Evolutionary conservation across 2,329 filamentous ascomycete species (phyloP), one percentile per base, ranked within the genome.

Genomic region (Aspergillus novoparasiticus): DNA sequence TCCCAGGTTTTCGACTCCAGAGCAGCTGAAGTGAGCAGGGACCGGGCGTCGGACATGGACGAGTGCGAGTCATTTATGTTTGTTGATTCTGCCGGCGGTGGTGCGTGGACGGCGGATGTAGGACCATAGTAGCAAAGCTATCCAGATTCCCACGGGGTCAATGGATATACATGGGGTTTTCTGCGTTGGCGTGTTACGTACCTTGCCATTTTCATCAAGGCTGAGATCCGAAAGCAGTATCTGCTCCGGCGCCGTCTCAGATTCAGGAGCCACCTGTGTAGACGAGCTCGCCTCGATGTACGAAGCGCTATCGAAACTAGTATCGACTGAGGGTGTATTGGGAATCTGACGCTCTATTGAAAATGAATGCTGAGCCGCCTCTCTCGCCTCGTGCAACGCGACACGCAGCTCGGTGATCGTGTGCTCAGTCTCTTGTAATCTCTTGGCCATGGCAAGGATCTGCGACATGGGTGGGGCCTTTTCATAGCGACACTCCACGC

Each of bases 1-100:
- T 64, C 64, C 9, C 60, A 57, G 16, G 51, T 56, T 32, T 45
- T 61, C 26, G 60, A 58, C 6, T 59, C 51, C 3, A 57, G 39
- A 21, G 64, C 50, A 54, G 61, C 61, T n/a, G 50, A 56, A 14
- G 55, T 59, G 23, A 64, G 55, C 28, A 26, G 32, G 16, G 53
- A 48, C 36, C 58, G 43, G 12, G 41, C 58, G 50, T 61, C 56
- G 16, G 53, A 51, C 28, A 23, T 50, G 9, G 45, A 58, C 28
- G 41, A 48, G 21, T 53, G 19, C 3, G 50, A 53, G 50, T 53
- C 50, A 36, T 32, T 32, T 10, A 36, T 3, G 16, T 48, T 58
- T 21, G 57, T 36, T 39, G 43, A 45, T 32, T 46, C 41, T 10
- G 19, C 57, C 11, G 43, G 32, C 11, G 57, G 10, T 19, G 57